These are phyloP conservation scores for Akanthomyces lecanii DNA, from an alignment of 2,329 filamentous ascomycete species.

Conservation along the genomic window DNA sequence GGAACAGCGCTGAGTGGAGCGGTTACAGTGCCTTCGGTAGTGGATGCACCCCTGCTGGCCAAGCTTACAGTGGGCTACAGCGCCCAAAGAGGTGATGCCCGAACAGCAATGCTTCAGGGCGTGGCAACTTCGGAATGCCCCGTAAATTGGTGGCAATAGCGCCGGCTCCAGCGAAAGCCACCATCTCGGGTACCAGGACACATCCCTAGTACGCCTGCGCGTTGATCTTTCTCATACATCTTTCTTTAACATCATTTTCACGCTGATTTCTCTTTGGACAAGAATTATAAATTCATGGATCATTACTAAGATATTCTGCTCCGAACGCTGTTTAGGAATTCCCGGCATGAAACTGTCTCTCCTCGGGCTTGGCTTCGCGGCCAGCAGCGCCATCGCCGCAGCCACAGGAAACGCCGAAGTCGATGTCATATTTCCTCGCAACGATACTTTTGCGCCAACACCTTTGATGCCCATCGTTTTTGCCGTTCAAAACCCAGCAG, in stretches of 20 bases:
- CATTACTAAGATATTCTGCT: too few relatives aligned
- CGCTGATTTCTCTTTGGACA: neutral
- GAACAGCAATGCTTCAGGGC: neutral
- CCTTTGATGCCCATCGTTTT: constrained; percentile 8
- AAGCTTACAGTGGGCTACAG: neutral
- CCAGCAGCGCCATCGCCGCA: neutral
- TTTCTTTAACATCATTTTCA: neutral
- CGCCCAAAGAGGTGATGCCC: neutral
- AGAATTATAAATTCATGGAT: neutral
- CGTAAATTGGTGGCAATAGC: neutral
- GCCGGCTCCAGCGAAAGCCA: neutral
- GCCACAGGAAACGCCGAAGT: constrained; percentile 7
- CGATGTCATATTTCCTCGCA: constrained; percentile 11
- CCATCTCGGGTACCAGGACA: neutral
- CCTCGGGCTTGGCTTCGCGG: neutral
- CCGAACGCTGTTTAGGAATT: neutral
- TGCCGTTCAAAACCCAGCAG: constrained; percentile 6
- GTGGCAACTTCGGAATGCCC: neutral
- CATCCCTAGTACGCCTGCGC: neutral
- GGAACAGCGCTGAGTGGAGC: neutral
- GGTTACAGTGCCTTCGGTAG: neutral
- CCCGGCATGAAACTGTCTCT: constrained; percentile 3
- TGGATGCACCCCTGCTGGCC: neutral
- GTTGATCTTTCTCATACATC: neutral
- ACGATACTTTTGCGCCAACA: constrained; percentile 8